Base-by-base conservation (phyloP, 345 rosid species). In the Combretum micranthum region DNA sequence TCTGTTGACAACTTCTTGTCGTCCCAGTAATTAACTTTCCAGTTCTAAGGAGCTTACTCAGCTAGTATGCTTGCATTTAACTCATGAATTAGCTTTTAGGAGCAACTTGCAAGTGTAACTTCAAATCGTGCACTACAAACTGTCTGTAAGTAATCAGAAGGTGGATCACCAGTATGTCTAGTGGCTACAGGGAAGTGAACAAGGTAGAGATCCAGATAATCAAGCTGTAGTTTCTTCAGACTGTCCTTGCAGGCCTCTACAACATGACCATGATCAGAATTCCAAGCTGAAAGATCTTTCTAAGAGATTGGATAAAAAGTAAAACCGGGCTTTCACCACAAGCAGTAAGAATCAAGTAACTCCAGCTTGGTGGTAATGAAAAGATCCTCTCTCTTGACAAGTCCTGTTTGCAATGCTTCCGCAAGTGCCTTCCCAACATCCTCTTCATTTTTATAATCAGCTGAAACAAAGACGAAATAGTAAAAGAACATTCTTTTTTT, bases 261-360 rank as follows among this genome's bases (percentile, higher is more conserved):
- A 44, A 82, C 92, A 71, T 91, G 98, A 5, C 90, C 90, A 47
- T 91, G 98, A 57, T 91, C 95, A n/a, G 96, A 86, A 67, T 88
- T 91, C 98, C 98, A 91, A 91, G 85, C 98, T 91, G 17, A 21
- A 4, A 15, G 15, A 50, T 43, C 44, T 19, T 50, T 2, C n/a
- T 15, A 2, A 8, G 53, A 11, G 14, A 16, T 18, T 48, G 16
- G 8, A 23, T 20, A 4, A 9, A n/a, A 15, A 21, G 13, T 1
- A 47, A 11, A 15, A 47, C 50, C 50, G 12, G 5, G 9, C 19
- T 47, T n/a, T n/a, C 14, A 12, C 19, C n/a, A 47, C 19, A 15
- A 47, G n/a, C 50, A 15, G 4, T 50, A 19, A n/a, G 3, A 12
- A 12, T 12, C 8, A 72, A 10, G 16, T n/a, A 50, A 60, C 56